Evolutionary conservation across 805 yeast species (phyloP).

Genomic region (Starmerella cellae): DNA sequence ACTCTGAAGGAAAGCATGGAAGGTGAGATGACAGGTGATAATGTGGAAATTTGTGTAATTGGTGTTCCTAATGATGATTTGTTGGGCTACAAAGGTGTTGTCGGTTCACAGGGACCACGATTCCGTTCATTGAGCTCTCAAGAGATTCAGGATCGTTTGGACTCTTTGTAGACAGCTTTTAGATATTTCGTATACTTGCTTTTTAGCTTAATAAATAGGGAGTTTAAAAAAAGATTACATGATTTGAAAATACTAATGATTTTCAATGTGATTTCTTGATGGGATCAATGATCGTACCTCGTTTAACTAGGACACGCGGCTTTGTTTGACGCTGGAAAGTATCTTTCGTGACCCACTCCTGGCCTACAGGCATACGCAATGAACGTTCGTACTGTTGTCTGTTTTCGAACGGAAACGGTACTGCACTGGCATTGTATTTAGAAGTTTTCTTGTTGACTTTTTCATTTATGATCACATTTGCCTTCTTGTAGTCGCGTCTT

Average conservation of each 20-base stretch:
- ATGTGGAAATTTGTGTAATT: constrained; percentile 80
- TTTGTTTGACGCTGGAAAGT: constrained; percentile 78
- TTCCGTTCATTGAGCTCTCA: constrained; percentile 72
- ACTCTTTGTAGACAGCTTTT: constrained; percentile 48
- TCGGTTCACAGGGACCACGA: constrained; percentile 70
- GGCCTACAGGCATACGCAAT: constrained; percentile 89
- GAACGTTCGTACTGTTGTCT: constrained; percentile 91
- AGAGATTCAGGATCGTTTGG: constrained; percentile 91
- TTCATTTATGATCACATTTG: constrained; percentile 83
- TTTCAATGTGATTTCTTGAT: constrained; percentile 40
- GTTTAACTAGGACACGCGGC: constrained; percentile 77
- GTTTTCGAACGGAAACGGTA: constrained; percentile 89
- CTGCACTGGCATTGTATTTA: constrained; percentile 77
- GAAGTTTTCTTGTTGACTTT: constrained; percentile 67
- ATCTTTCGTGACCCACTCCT: constrained; percentile 84
- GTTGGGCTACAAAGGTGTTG: constrained; percentile 77
- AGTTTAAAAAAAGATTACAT: neutral
- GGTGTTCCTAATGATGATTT: constrained; percentile 70
- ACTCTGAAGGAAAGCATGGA: constrained; percentile 94
- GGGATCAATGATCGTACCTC: constrained; percentile 85
- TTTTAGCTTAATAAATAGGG: neutral
- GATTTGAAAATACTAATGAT: neutral
- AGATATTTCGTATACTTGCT: neutral
- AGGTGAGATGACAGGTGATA: constrained; percentile 94
- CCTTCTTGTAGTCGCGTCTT: constrained; percentile 63